These are phyloP conservation scores for Alternaria angustiovoidea DNA, from an alignment of 2,329 filamentous ascomycete genomes.

Conservation along the genomic window DNA sequence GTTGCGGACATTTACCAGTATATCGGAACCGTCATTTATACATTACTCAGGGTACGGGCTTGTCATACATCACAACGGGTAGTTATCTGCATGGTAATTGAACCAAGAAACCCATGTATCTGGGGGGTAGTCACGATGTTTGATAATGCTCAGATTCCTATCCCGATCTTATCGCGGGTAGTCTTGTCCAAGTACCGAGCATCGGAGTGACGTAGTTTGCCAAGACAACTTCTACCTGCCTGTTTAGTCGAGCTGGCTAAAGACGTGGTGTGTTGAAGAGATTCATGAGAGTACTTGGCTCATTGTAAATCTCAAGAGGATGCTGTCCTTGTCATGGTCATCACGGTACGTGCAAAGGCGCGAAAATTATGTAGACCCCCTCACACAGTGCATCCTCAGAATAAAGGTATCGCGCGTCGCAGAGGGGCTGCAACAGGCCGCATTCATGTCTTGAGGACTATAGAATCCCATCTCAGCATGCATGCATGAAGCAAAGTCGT, in stretches of 20 bases:
- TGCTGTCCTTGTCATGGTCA: not conserved
- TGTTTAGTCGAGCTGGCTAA: not conserved
- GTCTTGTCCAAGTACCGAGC: slow-evolving; percentile 19
- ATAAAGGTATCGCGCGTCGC: no score
- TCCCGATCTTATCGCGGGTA: slow-evolving; percentile 25
- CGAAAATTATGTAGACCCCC: not conserved
- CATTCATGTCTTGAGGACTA: no score
- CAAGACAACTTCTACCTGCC: slow-evolving; percentile 27
- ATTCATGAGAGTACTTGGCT: not conserved
- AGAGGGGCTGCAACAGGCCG: no score
- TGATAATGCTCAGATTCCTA: slow-evolving; percentile 19
- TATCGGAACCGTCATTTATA: slow-evolving; percentile 7
- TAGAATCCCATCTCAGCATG: not conserved
- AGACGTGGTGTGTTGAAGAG: not conserved
- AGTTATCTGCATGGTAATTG: slow-evolving; percentile 10
- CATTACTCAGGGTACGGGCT: not conserved
- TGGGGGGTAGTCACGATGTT: slow-evolving; percentile 17
- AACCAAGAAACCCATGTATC: not conserved
- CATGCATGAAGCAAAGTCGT: not conserved
- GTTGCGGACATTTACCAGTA: not conserved
- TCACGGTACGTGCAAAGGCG: not conserved
- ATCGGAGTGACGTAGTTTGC: slow-evolving; percentile 36
- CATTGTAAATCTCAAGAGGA: not conserved
- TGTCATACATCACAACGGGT: slow-evolving; percentile 10
- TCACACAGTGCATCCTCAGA: not conserved